phyloP scores from a whole-genome alignment of 345 rosid genomes.

The Moringa oleifera region DNA sequence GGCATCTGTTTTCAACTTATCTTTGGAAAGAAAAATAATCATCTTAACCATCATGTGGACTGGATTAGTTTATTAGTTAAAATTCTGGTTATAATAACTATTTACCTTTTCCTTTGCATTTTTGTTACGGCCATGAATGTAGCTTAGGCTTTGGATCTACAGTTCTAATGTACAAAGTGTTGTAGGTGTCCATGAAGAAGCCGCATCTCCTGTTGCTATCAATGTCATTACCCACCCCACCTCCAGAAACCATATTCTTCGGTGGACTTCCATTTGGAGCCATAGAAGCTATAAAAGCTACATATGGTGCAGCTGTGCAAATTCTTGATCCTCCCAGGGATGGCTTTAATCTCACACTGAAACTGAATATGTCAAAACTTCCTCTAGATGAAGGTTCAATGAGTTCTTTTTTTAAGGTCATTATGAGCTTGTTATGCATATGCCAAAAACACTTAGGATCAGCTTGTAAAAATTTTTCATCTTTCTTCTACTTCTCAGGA shows the following conservation, averaged over 20 bases:
- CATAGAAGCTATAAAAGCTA: constrained; percentile 84
- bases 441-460: constrained; percentile 14
- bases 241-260: constrained; percentile 67
- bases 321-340: constrained; percentile 98
- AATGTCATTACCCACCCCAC: constrained; percentile 81
- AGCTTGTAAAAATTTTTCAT: neutral
- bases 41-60: too few relatives aligned
- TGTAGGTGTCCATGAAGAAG: constrained; percentile 85
- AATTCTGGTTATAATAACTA: neutral
- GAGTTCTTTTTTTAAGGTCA: constrained; percentile 45
- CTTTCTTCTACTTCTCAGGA: neutral
- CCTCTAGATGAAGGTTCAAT: constrained; percentile 84
- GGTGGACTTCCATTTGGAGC: constrained; percentile 94
- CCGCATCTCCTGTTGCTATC: constrained; percentile 66
- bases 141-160: neutral
- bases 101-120: too few relatives aligned
- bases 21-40: too few relatives aligned
- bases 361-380: constrained; percentile 79
- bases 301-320: constrained; percentile 72
- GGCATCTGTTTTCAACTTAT: too few relatives aligned
- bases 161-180: neutral
- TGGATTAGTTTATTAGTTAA: neutral
- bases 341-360: constrained; percentile 90
- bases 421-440: constrained; percentile 29
- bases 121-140: neutral